Evolutionary conservation across 2,329 filamentous ascomycete genomes (phyloP).

Genomic region (Fusarium sp.): DNA sequence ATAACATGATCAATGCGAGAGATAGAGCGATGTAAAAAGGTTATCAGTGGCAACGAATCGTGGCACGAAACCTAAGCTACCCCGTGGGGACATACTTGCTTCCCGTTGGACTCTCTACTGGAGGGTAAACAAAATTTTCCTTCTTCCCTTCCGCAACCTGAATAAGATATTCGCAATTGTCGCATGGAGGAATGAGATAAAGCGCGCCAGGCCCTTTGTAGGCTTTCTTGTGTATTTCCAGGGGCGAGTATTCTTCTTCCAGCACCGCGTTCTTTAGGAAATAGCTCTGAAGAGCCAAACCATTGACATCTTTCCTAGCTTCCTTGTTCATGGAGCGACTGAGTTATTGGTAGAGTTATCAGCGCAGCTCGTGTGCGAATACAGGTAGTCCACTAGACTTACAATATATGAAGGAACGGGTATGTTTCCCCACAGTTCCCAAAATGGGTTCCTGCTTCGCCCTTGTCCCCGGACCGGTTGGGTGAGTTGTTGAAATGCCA

Average conservation of each 20-base stretch:
- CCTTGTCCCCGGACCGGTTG: rapidly evolving
- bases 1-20: neutral
- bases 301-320: neutral
- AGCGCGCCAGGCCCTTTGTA: neutral
- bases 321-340: neutral
- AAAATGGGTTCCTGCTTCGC: neutral
- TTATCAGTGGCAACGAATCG: neutral
- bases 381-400: too few species aligned
- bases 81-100: neutral
- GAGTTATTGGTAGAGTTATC: neutral
- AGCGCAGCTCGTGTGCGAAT: neutral
- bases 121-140: neutral
- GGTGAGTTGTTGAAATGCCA: neutral
- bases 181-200: neutral
- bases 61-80: neutral
- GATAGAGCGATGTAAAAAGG: too few species aligned
- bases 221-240: neutral
- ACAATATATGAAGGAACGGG: neutral
- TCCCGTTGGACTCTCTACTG: neutral
- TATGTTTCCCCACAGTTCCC: neutral
- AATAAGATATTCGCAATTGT: neutral
- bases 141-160: neutral
- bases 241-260: neutral
- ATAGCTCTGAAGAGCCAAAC: neutral
- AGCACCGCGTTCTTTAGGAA: neutral